Conservation (phyloP, 2,329 filamentous ascomycete species). For the Sordariomycetes sp. region DNA sequence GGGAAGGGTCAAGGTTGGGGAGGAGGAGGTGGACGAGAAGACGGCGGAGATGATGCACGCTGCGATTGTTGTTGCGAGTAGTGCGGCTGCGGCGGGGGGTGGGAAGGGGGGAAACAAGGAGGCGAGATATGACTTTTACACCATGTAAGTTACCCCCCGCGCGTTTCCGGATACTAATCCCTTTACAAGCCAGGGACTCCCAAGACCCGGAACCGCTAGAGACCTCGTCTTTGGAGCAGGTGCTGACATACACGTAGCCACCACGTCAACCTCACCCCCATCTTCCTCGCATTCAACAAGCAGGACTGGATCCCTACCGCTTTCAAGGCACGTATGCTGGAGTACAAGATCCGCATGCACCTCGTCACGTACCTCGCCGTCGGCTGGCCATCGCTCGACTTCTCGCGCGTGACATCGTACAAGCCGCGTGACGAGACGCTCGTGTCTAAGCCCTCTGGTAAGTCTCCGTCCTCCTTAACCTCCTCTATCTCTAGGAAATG, state of each 20-base stretch:
- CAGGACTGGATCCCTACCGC: constrained; percentile 45
- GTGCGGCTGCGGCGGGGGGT: constrained; percentile 35
- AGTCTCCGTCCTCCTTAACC: constrained; percentile 1
- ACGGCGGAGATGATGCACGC: constrained; percentile 57
- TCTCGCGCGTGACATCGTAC: constrained; percentile 49
- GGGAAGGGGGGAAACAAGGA: constrained; percentile 38
- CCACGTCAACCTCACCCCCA: constrained; percentile 54
- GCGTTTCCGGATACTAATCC: neutral
- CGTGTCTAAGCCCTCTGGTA: constrained; percentile 29
- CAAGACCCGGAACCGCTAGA: too few relatives aligned
- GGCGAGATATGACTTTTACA: constrained; percentile 71
- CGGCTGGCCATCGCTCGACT: constrained; percentile 43
- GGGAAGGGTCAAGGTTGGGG: constrained; percentile 40
- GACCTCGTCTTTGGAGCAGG: neutral
- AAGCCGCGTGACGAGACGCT: constrained; percentile 30
- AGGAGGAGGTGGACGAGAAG: constrained; percentile 40
- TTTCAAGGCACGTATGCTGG: constrained; percentile 56
- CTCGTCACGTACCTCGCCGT: constrained; percentile 62
- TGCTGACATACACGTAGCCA: constrained; percentile 41
- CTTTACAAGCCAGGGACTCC: too few relatives aligned
- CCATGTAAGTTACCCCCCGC: constrained; percentile 28
- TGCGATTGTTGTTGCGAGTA: constrained; percentile 31
- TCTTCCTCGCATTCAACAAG: constrained; percentile 57
- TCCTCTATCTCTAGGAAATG: neutral
- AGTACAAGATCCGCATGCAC: constrained; percentile 71